These are phyloP conservation scores for Thalassiosira sp. DNA, from an alignment of 352 stramenopile genomes.

Conservation along the genomic window DNA sequence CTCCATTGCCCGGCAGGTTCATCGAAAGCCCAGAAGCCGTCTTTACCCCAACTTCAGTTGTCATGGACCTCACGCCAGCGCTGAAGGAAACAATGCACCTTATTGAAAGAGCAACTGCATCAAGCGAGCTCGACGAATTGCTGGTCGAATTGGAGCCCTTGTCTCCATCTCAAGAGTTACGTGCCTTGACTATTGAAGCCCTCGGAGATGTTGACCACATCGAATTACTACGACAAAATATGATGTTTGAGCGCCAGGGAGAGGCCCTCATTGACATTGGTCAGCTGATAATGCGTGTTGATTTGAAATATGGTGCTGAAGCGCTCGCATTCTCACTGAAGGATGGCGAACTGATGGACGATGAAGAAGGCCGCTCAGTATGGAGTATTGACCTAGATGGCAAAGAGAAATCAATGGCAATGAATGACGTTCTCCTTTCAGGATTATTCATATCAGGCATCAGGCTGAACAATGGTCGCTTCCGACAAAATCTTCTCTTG, in stretches of 20 bases:
- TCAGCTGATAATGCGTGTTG: background rate
- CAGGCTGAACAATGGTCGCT: background rate
- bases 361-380: background rate
- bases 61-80: background rate
- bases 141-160: background rate
- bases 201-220: background rate
- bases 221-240: background rate
- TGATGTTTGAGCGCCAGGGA: background rate
- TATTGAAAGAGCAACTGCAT: background rate
- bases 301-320: background rate
- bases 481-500: background rate
- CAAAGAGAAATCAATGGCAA: background rate
- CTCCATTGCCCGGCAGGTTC: background rate
- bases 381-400: background rate
- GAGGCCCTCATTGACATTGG: background rate
- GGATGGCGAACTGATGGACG: background rate
- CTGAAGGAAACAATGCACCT: background rate
- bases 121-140: background rate
- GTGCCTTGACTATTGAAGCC: slow-evolving; percentile 2
- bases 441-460: background rate
- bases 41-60: slow-evolving; percentile 10
- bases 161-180: slow-evolving; percentile 5
- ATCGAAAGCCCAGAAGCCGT: background rate
- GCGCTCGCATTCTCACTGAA: background rate
- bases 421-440: background rate